Conservation (phyloP, 2,329 filamentous ascomycete species). For the Beauveria varroae region DNA sequence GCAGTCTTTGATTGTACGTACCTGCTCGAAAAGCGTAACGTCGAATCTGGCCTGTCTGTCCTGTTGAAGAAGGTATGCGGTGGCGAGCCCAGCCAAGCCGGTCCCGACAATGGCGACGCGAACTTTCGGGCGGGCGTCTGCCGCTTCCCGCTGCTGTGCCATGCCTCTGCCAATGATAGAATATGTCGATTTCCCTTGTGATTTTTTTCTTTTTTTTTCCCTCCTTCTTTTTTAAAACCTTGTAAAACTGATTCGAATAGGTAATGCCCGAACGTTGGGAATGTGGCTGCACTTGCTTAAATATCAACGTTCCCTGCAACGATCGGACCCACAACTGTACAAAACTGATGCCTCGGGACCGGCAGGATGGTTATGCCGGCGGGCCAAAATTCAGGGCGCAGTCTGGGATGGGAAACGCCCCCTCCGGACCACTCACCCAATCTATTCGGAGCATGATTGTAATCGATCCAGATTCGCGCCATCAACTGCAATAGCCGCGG, state of each 20-base stretch:
- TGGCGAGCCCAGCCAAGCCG: slow-evolving; percentile 29
- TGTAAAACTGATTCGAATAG: not conserved
- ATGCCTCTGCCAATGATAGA: not conserved
- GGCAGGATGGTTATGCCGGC: slow-evolving; percentile 3
- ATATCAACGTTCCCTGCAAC: not conserved
- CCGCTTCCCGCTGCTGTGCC: not conserved
- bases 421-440: not conserved
- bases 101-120: slow-evolving; percentile 30
- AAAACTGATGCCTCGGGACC: not conserved
- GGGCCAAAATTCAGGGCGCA: not conserved
- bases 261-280: not conserved
- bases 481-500: not conserved
- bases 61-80: slow-evolving; percentile 26
- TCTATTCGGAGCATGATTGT: not conserved
- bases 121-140: not conserved
- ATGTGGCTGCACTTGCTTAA: not conserved
- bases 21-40: slow-evolving; percentile 32
- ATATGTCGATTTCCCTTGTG: not conserved
- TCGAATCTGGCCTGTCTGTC: slow-evolving; percentile 23
- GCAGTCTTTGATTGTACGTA: not conserved
- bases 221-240: not conserved
- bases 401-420: not conserved
- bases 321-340: not conserved
- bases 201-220: not conserved
- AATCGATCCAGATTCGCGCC: not conserved